A percentile compares a stretch with the other conserved stretches of the same genome.
phyloP scores from a whole-genome alignment of 2,329 filamentous ascomycete genomes.

The Aspergillus transmontanensis region DNA sequence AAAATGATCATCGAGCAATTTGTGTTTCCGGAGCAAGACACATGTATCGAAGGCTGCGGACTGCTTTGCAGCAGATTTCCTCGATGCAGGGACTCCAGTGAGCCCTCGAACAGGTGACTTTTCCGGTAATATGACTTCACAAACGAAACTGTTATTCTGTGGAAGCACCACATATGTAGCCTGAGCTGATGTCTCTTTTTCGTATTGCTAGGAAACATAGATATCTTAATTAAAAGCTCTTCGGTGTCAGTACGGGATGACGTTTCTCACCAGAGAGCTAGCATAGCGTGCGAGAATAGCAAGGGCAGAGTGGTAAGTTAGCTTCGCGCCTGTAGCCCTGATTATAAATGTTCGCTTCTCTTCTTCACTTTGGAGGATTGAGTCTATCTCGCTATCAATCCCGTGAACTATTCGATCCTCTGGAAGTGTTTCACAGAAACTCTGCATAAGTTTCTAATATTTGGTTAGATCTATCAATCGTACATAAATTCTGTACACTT shows the following conservation, averaged over 20 bases:
- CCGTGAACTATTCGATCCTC: conserved; percentile 70
- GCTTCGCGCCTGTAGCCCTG: conserved; percentile 69
- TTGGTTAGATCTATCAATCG: not conserved
- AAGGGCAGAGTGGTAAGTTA: conserved; percentile 77
- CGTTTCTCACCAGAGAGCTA: conserved; percentile 59
- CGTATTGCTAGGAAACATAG: conserved; percentile 40
- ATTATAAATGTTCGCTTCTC: conserved; percentile 61
- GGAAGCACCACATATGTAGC: conserved; percentile 64
- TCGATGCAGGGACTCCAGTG: conserved; percentile 64
- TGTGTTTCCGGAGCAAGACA: conserved; percentile 64
- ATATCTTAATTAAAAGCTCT: conserved; percentile 9
- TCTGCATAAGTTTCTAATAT: conserved; percentile 60
- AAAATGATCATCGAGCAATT: conserved; percentile 72
- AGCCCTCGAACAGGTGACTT: conserved; percentile 70
- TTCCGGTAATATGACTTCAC: conserved; percentile 78
- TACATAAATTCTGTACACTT: conserved; percentile 7
- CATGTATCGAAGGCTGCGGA: conserved; percentile 88
- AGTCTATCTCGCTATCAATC: conserved; percentile 59
- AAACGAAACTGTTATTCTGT: conserved; percentile 64
- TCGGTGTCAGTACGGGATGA: not conserved
- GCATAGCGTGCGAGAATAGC: conserved; percentile 73
- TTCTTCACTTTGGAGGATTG: conserved; percentile 57
- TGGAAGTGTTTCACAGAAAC: conserved; percentile 75
- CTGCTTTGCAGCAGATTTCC: conserved; percentile 79
- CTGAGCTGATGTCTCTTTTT: conserved; percentile 51